Evolutionary conservation across 1,139 yeast genomes (phyloP).

Genomic region (Taiozyma sp.): DNA sequence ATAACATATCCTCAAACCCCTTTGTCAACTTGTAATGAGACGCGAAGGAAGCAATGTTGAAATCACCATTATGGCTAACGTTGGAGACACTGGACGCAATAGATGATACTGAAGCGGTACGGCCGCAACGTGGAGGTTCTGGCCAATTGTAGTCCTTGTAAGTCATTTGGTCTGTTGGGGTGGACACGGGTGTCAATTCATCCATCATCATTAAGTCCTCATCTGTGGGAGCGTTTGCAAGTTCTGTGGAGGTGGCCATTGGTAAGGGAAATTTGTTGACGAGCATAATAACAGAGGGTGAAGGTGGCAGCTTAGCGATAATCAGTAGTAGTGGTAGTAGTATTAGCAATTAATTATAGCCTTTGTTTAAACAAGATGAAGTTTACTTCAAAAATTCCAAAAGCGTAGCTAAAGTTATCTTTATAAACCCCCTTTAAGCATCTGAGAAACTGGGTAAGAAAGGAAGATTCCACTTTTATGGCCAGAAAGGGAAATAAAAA

Average conservation of each 20-base stretch:
- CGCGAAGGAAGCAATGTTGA: slow-evolving; percentile 22
- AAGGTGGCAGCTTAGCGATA: not conserved
- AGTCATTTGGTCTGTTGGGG: slow-evolving; percentile 21
- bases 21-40: slow-evolving; percentile 27
- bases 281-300: slow-evolving; percentile 2
- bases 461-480: not conserved
- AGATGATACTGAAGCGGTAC: slow-evolving; percentile 23
- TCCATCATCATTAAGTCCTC: slow-evolving; percentile 7
- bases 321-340: no score
- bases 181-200: slow-evolving; percentile 7
- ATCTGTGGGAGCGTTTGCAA: not conserved
- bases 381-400: not conserved
- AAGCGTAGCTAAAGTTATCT: not conserved
- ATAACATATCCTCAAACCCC: slow-evolving; percentile 30
- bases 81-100: slow-evolving; percentile 24
- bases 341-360: no score
- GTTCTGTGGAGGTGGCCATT: slow-evolving; percentile 1
- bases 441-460: not conserved
- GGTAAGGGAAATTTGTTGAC: slow-evolving; percentile 6
- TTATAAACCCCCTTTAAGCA: not conserved
- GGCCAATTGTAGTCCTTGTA: slow-evolving; percentile 13
- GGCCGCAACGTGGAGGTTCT: slow-evolving; percentile 20
- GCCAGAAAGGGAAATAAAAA: not conserved
- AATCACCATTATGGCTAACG: slow-evolving; percentile 17
- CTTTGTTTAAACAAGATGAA: not conserved